phyloP scores from a whole-genome alignment of 2,329 filamentous ascomycete species.

The Chrysosphaeria jannelii region DNA sequence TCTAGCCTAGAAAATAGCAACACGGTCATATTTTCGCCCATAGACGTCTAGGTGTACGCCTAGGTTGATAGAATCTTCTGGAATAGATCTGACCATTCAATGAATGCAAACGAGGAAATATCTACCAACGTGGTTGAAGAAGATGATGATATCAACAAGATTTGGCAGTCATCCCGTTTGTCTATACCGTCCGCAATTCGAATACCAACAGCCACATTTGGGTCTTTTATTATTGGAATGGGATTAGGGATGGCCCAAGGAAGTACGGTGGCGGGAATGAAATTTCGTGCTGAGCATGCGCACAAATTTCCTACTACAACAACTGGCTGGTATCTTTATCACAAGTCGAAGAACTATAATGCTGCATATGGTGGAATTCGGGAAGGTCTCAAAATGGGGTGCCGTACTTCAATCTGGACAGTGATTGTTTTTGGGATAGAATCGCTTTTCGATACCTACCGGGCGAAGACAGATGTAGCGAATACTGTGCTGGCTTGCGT shows the following conservation, averaged over 20 bases:
- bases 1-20: too few species aligned
- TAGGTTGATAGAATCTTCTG: too few species aligned
- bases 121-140: too few species aligned
- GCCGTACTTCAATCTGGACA: slow-evolving; percentile 39
- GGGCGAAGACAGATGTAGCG: slow-evolving; percentile 40
- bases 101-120: too few species aligned
- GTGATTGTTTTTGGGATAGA: slow-evolving; percentile 55
- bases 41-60: too few species aligned
- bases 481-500: slow-evolving; percentile 61
- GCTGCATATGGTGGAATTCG: slow-evolving; percentile 46
- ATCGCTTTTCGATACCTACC: slow-evolving; percentile 51
- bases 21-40: too few species aligned
- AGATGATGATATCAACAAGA: slow-evolving; percentile 7
- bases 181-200: slow-evolving; percentile 34
- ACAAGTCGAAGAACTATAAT: slow-evolving; percentile 92
- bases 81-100: too few species aligned
- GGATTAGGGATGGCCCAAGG: slow-evolving; percentile 42
- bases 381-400: slow-evolving; percentile 50
- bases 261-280: slow-evolving; percentile 41
- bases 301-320: slow-evolving; percentile 66
- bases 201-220: slow-evolving; percentile 29
- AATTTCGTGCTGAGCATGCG: slow-evolving; percentile 85
- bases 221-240: slow-evolving; percentile 38
- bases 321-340: slow-evolving; percentile 90
- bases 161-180: slow-evolving; percentile 15